Evolutionary conservation across 78 protist species (phyloP), one percentile per base, ranked within the genome.

Genomic region (Guillardia theta): DNA sequence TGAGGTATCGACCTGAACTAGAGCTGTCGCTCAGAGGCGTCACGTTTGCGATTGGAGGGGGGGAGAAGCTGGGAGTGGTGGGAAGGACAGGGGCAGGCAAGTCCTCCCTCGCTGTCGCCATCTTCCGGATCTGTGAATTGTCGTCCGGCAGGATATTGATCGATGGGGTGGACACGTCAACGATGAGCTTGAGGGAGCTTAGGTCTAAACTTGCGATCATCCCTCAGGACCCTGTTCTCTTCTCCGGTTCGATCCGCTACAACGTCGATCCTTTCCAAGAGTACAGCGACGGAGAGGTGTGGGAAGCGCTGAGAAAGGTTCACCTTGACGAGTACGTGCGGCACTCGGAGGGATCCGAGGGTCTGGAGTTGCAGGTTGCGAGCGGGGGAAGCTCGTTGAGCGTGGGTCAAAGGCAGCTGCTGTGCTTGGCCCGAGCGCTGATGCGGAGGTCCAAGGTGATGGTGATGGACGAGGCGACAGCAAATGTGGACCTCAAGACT

Each of bases 51-150:
- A 37, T 97, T 6, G 70, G 6, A 22, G 48, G 3, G 15, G 95
- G 97, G 1, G 97, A 96, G 95, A 97, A 95, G 96, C 76, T 98
- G 27, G 98, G 98, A 24, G 83, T 98, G 64, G 98, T 97, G 2
- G 99, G 99, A 1, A 95, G 99, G 41, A 98, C 99, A 21, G 99
- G 99, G 44, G 95, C 92, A 2, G 99, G 99, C 46, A 98, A 98
- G 97, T 93, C 97, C n/a, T 45, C 95, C 27, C 44, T 98, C 24
- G 62, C 96, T 9, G 64, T 95, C 0, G 97, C 97, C 18, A 93
- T 98, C 43, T 96, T 98, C 95, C 96, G 99, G 41, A n/a, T 99
- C 39, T 62, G 64, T 30, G 98, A 97, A 58, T 24, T 94, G 1
- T 43, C 30, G 0, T 76, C 48, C 18, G 99, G 99, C 41, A 0